Percentiles rank a stretch among this genome's conserved stretches.
These are phyloP conservation scores for Gentiana straminea DNA, from an alignment of 257 asterid genomes.

Conservation along the genomic window DNA sequence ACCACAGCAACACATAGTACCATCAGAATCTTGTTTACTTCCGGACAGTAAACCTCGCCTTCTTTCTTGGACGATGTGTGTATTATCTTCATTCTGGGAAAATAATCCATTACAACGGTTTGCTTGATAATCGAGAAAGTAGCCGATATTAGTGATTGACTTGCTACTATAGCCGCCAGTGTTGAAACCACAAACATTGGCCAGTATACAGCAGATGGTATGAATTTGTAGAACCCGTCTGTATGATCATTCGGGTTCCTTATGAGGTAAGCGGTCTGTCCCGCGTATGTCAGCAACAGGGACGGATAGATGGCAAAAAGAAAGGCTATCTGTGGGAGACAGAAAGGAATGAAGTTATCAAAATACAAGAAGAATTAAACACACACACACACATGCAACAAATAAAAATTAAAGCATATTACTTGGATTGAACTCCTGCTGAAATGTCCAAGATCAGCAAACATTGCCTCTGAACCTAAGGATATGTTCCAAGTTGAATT, in stretches of 20 bases:
- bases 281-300: constrained; percentile 23
- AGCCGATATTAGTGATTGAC: constrained; percentile 31
- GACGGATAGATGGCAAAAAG: constrained; percentile 25
- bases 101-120: constrained; percentile 27
- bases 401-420: background rate
- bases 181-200: constrained; percentile 28
- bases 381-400: background rate
- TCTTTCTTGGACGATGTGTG: constrained; percentile 26
- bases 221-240: constrained; percentile 26
- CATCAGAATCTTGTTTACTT: constrained; percentile 26
- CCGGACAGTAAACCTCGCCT: constrained; percentile 29
- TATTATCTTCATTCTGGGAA: constrained; percentile 29
- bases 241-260: constrained; percentile 26
- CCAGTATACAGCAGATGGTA: constrained; percentile 30
- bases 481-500: background rate
- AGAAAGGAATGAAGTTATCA: no score
- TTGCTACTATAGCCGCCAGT: constrained; percentile 28
- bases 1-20: constrained; percentile 28
- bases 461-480: constrained; percentile 34
- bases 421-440: constrained; percentile 27
- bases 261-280: constrained; percentile 33
- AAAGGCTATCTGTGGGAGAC: constrained; percentile 20
- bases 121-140: constrained; percentile 31
- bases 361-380: background rate
- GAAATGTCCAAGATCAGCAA: constrained; percentile 35